A percentile compares a stretch with the other conserved stretches of the same genome.
Conservation (phyloP, 108 stramenopile genomes). For the Ochromonas danica region DNA sequence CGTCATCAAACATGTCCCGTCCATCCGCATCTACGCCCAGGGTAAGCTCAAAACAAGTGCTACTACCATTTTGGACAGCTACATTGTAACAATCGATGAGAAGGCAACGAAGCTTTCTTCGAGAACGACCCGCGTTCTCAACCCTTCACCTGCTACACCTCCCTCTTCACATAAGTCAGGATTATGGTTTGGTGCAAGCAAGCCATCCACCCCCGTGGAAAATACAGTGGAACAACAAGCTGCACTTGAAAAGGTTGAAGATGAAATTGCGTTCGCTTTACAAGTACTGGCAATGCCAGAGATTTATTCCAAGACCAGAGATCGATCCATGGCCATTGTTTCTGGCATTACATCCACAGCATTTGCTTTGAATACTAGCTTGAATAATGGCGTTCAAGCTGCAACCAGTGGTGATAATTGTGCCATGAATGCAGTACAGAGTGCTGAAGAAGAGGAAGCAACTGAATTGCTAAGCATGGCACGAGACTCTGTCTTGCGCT, state of each 20-base stretch:
- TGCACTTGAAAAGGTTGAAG: no score
- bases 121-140: no score
- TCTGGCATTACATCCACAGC: not conserved
- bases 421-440: not conserved
- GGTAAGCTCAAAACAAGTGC: not conserved
- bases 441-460: not conserved
- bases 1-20: conserved; percentile 3
- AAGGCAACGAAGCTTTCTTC: no score
- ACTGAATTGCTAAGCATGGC: not conserved
- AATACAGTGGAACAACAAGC: not conserved
- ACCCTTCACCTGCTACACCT: no score
- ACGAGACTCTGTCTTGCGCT: conserved; percentile 3
- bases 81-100: conserved; percentile 10
- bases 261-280: no score
- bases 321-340: not conserved
- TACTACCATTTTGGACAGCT: not conserved
- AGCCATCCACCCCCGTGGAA: not conserved
- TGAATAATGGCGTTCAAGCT: no score
- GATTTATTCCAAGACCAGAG: no score
- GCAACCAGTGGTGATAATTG: not conserved
- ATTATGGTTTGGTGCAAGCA: not conserved
- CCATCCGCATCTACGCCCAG: not conserved
- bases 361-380: conserved; percentile 28
- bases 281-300: no score
- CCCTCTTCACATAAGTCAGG: not conserved